A percentile compares a stretch with the other conserved stretches of the same genome.
Evolutionary conservation across 345 rosid genomes (phyloP).

Genomic region (Citrus mangshanensis): DNA sequence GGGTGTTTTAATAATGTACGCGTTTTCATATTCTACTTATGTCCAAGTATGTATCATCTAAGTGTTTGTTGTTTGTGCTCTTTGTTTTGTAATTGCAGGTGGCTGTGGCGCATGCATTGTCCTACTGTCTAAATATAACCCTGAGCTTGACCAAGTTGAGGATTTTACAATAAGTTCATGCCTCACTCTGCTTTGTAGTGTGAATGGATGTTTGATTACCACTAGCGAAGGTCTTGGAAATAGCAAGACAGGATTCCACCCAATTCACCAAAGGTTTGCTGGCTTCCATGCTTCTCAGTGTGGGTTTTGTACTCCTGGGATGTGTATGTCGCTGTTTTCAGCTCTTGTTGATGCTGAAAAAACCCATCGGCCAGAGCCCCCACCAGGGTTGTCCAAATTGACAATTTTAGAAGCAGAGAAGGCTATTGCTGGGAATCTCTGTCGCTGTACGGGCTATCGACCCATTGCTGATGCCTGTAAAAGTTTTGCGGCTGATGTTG

Average conservation of each 20-base stretch:
- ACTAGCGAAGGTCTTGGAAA: slow-evolving; percentile 90
- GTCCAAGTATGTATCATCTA: background rate
- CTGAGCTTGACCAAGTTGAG: slow-evolving; percentile 51
- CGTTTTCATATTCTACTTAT: background rate
- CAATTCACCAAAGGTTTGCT: slow-evolving; percentile 69
- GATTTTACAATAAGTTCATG: slow-evolving; percentile 69
- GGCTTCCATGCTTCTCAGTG: slow-evolving; percentile 96
- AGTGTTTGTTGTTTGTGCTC: background rate
- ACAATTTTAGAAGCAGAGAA: slow-evolving; percentile 74
- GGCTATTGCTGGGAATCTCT: slow-evolving; percentile 70
- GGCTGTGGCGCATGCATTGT: slow-evolving; percentile 95
- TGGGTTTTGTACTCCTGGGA: slow-evolving; percentile 94
- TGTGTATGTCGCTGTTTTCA: slow-evolving; percentile 75
- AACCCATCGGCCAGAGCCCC: slow-evolving; percentile 38
- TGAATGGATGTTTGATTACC: slow-evolving; percentile 74
- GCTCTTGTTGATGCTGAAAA: slow-evolving; percentile 77
- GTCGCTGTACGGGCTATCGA: slow-evolving; percentile 95
- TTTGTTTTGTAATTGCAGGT: slow-evolving; percentile 43
- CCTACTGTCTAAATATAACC: slow-evolving; percentile 63
- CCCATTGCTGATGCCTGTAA: slow-evolving; percentile 90
- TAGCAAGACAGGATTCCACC: slow-evolving; percentile 74
- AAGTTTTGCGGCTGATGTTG: slow-evolving; percentile 80
- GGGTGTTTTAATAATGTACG: background rate
- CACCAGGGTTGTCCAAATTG: slow-evolving; percentile 60
- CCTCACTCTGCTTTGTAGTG: slow-evolving; percentile 80